Percentiles rank a stretch among this genome's conserved stretches.
These are phyloP conservation scores for Amanita muscaria DNA, from an alignment of 768 basidiomycete genomes.

Conservation along the genomic window DNA sequence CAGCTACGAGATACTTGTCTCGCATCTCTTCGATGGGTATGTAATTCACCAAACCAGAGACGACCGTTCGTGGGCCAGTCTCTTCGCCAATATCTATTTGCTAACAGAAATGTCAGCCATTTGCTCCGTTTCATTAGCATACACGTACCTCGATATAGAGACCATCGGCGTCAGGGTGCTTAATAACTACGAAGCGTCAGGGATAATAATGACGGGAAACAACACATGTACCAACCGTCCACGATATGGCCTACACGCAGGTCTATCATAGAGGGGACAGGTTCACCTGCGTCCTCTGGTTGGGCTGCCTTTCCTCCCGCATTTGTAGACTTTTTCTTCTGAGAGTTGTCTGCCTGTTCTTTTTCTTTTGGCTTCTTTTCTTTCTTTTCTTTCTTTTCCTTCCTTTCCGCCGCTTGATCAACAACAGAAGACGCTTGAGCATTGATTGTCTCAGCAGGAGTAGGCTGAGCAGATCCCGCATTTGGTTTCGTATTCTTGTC, in stretches of 20 bases:
- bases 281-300: constrained; percentile 67
- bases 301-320: constrained; percentile 36
- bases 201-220: neutral
- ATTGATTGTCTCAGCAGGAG: constrained; percentile 18
- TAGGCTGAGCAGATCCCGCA: constrained; percentile 17
- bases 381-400: constrained; percentile 49
- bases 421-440: constrained; percentile 18
- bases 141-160: constrained; percentile 82
- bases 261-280: constrained; percentile 94
- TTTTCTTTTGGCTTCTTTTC: constrained; percentile 46
- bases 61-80: constrained; percentile 89
- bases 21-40: constrained; percentile 93
- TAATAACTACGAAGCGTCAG: constrained; percentile 53
- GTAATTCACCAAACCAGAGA: constrained; percentile 94
- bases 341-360: constrained; percentile 24
- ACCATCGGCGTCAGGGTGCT: constrained; percentile 95
- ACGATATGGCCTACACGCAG: constrained; percentile 89
- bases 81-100: constrained; percentile 97
- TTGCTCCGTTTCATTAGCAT: neutral
- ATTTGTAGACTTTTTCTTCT: constrained; percentile 28
- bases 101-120: constrained; percentile 26
- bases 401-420: constrained; percentile 28
- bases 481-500: constrained; percentile 41
- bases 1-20: constrained; percentile 72
- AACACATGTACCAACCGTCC: constrained; percentile 52